Evolutionary conservation across 805 yeast species (phyloP).

Genomic region (Brettanomyces bruxellensis): DNA sequence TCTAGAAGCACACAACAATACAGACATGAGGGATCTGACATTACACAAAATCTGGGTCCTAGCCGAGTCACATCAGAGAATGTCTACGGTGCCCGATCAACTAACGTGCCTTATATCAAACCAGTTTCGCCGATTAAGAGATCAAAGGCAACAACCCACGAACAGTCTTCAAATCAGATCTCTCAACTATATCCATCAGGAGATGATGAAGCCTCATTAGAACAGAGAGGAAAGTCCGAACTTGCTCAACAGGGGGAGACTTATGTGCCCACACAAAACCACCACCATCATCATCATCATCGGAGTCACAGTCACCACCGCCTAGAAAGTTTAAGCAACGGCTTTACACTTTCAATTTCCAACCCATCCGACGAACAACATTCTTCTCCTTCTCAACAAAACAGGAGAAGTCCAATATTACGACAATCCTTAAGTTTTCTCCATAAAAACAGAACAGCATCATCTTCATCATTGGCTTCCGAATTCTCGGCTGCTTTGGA

Average conservation of each 20-base stretch:
- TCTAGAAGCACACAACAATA: too few species aligned
- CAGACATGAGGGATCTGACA: too few species aligned
- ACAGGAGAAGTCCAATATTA: conserved; percentile 25
- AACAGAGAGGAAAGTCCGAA: too few species aligned
- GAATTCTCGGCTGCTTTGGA: conserved; percentile 9
- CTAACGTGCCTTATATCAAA: too few species aligned
- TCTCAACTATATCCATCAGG: background rate
- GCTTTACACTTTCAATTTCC: background rate
- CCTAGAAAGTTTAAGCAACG: background rate
- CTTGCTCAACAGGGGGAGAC: background rate
- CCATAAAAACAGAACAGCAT: conserved; percentile 20
- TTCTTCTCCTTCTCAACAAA: conserved; percentile 1
- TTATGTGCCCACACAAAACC: background rate
- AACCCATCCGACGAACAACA: conserved; percentile 1
- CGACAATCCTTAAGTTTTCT: conserved; percentile 30
- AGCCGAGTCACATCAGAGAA: too few species aligned
- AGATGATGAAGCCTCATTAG: background rate
- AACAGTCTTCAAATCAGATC: conserved; percentile 1
- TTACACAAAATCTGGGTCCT: too few species aligned
- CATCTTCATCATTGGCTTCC: conserved; percentile 15
- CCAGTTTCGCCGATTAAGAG: too few species aligned
- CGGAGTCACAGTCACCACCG: conserved; percentile 4
- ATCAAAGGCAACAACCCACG: background rate
- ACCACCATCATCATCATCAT: background rate
- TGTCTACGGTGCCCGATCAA: too few species aligned